phyloP scores from a whole-genome alignment of 2,329 filamentous ascomycete genomes.

The Colletotrichum phormii region DNA sequence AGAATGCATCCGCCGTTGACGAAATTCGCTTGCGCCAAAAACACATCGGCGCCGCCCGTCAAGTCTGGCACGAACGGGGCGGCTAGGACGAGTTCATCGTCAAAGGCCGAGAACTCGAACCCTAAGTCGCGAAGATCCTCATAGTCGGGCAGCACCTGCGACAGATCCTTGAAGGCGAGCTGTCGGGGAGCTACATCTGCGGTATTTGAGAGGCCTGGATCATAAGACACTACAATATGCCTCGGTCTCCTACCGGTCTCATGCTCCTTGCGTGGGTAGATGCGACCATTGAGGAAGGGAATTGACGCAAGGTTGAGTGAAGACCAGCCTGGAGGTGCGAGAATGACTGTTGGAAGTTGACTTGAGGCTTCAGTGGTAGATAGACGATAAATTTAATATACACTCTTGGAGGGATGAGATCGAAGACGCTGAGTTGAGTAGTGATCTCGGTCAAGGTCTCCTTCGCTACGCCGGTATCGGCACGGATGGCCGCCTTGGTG shows the following conservation, averaged over 20 bases:
- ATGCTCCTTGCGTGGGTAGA: constrained; percentile 45
- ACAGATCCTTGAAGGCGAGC: constrained; percentile 44
- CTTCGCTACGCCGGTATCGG: too few species aligned
- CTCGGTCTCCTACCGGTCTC: constrained; percentile 44
- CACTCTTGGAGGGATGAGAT: constrained; percentile 16
- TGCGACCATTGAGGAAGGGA: constrained; percentile 50
- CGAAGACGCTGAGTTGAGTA: constrained; percentile 13
- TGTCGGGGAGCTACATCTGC: neutral
- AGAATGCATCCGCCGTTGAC: constrained; percentile 45
- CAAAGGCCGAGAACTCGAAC: constrained; percentile 44
- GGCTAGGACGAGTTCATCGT: constrained; percentile 42
- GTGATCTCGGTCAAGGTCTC: neutral
- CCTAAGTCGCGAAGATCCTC: constrained; percentile 35
- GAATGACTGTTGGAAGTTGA: constrained; percentile 45
- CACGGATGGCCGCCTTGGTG: neutral
- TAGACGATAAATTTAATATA: constrained; percentile 41
- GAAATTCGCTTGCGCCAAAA: constrained; percentile 47
- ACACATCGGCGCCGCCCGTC: constrained; percentile 39
- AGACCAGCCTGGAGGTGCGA: constrained; percentile 48
- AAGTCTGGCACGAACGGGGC: constrained; percentile 40
- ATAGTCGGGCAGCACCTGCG: constrained; percentile 41
- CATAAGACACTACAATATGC: constrained; percentile 38
- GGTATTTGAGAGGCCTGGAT: constrained; percentile 15
- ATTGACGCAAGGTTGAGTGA: constrained; percentile 47
- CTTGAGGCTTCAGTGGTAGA: constrained; percentile 45